Evolutionary conservation across 2,329 filamentous ascomycete species (phyloP).

Genomic region (Neurospora crassa): DNA sequence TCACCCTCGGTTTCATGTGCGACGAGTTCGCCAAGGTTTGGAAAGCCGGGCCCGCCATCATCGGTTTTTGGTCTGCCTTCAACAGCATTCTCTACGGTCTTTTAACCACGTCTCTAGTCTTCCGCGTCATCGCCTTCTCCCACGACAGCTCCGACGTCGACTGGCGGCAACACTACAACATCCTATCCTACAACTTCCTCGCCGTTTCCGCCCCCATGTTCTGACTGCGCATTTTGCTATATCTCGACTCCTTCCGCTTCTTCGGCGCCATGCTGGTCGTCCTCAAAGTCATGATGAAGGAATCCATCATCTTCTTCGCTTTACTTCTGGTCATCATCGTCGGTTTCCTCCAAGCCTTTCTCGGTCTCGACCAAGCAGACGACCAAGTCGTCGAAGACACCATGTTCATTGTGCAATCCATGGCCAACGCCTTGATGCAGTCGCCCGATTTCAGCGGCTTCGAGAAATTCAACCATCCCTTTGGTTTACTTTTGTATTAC

Average conservation of each 20-base stretch:
- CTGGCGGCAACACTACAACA: constrained; percentile 56
- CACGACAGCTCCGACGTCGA: constrained; percentile 40
- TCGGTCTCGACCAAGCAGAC: constrained; percentile 80
- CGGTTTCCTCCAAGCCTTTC: constrained; percentile 87
- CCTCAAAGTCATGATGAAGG: constrained; percentile 88
- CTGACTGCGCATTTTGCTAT: constrained; percentile 85
- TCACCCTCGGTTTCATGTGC: constrained; percentile 83
- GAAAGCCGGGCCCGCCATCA: constrained; percentile 85
- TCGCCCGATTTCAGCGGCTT: constrained; percentile 84
- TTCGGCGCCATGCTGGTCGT: constrained; percentile 98
- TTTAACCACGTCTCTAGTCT: constrained; percentile 65
- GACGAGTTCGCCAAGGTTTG: constrained; percentile 85
- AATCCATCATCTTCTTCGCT: constrained; percentile 93
- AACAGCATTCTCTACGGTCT: constrained; percentile 76
- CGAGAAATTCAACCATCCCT: constrained; percentile 83
- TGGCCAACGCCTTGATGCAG: constrained; percentile 87
- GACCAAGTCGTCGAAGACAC: constrained; percentile 59
- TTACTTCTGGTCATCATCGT: constrained; percentile 74
- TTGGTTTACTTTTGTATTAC: constrained; percentile 93
- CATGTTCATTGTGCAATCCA: constrained; percentile 65
- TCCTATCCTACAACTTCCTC: constrained; percentile 85
- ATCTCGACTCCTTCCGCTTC: constrained; percentile 88
- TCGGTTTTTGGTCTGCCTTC: constrained; percentile 96
- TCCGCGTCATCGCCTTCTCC: constrained; percentile 68
- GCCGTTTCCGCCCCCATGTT: constrained; percentile 94